Conservation (phyloP, 148 eudicot species). For the Spergularia marina region DNA sequence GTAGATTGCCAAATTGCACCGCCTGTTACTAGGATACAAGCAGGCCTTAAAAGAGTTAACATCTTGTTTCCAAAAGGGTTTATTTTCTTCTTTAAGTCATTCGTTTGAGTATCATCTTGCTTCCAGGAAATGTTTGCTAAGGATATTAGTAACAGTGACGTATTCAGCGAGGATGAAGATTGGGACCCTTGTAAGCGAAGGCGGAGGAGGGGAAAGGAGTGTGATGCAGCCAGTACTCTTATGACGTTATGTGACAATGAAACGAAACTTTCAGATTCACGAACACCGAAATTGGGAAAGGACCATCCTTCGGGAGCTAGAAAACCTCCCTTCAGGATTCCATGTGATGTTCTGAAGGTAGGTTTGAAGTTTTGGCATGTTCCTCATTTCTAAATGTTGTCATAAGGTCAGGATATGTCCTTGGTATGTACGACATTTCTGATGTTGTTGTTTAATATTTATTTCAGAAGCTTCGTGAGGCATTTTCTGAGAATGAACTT, state of each 20-base stretch:
- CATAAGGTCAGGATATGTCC: neutral
- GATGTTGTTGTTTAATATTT: constrained; percentile 22
- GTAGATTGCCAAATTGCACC: neutral
- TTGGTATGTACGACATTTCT: constrained; percentile 8
- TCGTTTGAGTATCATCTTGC: constrained; percentile 10
- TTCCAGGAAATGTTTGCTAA: constrained; percentile 95
- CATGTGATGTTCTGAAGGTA: constrained; percentile 73
- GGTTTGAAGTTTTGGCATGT: neutral
- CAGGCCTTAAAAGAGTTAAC: neutral
- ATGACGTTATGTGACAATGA: constrained; percentile 57
- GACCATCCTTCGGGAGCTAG: constrained; percentile 30
- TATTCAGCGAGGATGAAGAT: constrained; percentile 87
- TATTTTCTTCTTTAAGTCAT: neutral
- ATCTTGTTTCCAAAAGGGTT: neutral
- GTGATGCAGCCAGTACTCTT: constrained; percentile 67
- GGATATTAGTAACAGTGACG: constrained; percentile 49
- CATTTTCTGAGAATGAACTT: constrained; percentile 89
- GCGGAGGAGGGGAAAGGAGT: constrained; percentile 67
- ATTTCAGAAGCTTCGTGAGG: constrained; percentile 80
- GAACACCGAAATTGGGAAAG: constrained; percentile 27
- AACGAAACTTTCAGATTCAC: constrained; percentile 29
- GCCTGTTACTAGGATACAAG: neutral
- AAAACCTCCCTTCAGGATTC: constrained; percentile 59
- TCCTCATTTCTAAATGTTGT: neutral
- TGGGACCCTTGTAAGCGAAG: constrained; percentile 80